Conservation (phyloP, 768 basidiomycete genomes). For the Fomitopsis serialis region DNA sequence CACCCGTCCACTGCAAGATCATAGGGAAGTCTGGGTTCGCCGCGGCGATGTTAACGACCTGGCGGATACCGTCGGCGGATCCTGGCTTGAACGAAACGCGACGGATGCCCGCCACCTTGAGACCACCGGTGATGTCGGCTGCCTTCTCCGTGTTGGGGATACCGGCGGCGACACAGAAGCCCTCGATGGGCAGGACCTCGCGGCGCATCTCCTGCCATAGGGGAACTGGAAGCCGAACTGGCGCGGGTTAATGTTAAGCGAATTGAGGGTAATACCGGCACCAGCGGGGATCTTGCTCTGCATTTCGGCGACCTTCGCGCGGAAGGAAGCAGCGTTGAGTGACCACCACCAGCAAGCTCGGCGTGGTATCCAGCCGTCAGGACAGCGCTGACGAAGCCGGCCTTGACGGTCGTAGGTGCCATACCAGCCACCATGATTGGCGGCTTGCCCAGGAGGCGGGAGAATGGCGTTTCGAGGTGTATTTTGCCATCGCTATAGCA, state of each 20-base stretch:
- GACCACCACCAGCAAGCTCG: conserved; percentile 96
- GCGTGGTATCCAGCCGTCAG: conserved; percentile 93
- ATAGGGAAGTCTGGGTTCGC: conserved; percentile 95
- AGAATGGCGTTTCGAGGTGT: conserved; percentile 94
- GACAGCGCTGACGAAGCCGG: conserved; percentile 90
- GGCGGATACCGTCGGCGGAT: conserved; percentile 94
- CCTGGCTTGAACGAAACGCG: conserved; percentile 99
- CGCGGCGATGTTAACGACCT: conserved; percentile 93
- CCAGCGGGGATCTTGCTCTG: conserved; percentile 80
- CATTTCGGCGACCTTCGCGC: conserved; percentile 89
- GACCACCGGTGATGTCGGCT: conserved; percentile 86
- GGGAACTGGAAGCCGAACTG: conserved; percentile 95
- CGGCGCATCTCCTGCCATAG: conserved; percentile 97
- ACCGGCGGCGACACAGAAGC: conserved; percentile 98
- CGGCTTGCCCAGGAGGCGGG: conserved; percentile 91
- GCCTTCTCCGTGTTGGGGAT: conserved; percentile 97
- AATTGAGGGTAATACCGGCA: conserved; percentile 89
- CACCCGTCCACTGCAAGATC: conserved; percentile 99
- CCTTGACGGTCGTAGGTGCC: conserved; percentile 96
- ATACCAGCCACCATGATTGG: conserved; percentile 99
- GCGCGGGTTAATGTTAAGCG: conserved; percentile 96
- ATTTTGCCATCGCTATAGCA: conserved; percentile 78
- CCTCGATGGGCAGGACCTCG: conserved; percentile 93
- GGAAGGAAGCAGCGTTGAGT: conserved; percentile 87
- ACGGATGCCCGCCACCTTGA: conserved; percentile 82